Evolutionary conservation across 2,329 filamentous ascomycete species (phyloP), one percentile per base, ranked within the genome.

Genomic region (Fonsecaea multimorphosa): DNA sequence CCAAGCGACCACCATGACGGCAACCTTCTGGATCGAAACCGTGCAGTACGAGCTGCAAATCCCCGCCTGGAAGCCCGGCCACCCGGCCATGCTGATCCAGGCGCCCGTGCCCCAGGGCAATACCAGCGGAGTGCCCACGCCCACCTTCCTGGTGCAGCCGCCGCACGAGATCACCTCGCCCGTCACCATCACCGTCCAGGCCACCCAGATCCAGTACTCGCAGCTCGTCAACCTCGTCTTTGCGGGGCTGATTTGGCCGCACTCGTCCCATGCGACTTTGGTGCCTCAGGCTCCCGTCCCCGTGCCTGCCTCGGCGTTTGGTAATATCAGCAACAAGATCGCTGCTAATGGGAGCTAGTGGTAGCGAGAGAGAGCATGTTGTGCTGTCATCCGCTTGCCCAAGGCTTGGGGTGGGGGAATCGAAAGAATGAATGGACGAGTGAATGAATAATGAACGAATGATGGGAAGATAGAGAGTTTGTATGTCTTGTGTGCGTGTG

Each of bases 121-220:
- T 9, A 52, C 49, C 22, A 52, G 49, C 19, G 49, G 49, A 0
- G 27, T 31, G 16, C 49, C 49, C 22, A 52, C 49, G 49, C 49
- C 49, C 3, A 52, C 49, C 6, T 52, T 52, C 49, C 27, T 52
- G 49, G 49, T 52, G n/a, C 22, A 52, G n/a, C 49, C 49, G 27
- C 49, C 49, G 19, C 19, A 52, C 49, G 49, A 52, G 49, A 52
- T 52, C 19, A 1, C 22, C 49, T 6, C 5, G 14, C 49, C 49
- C 14, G 3, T 4, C 22, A 52, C 49, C 12, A 52, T 52, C 49
- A 27, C 49, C 3, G 49, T 52, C 22, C 3, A 19, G 27, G 49
- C 49, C 12, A 52, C 49, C 19, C 49, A 52, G 49, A 52, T 52
- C 49, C 49, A 52, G 49, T 52, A 52, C 49, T 52, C 49, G 49